phyloP scores from a whole-genome alignment of 441 rosid genomes.

The Lepidium campestre region DNA sequence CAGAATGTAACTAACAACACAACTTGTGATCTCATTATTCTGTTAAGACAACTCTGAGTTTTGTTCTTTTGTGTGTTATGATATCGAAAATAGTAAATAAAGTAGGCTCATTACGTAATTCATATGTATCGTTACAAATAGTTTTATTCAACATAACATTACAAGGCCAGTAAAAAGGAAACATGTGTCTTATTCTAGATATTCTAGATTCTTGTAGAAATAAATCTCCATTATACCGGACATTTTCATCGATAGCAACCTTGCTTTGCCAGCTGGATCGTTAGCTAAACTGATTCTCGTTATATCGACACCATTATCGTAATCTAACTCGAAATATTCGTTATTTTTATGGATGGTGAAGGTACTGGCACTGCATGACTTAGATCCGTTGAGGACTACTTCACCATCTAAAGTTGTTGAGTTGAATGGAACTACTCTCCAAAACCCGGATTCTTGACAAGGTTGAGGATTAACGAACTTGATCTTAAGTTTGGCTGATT shows the following conservation, averaged over 20 bases:
- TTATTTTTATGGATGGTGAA: constrained; percentile 4
- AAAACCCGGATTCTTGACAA: neutral
- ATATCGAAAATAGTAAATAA: neutral
- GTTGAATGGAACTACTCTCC: neutral
- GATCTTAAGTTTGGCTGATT: constrained; percentile 8
- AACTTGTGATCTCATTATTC: neutral
- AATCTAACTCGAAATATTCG: constrained; percentile 7
- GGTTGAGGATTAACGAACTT: neutral
- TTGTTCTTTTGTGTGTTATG: neutral
- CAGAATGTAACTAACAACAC: constrained; percentile 1
- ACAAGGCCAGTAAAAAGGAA: neutral
- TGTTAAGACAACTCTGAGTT: neutral
- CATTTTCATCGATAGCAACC: neutral
- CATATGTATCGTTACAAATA: neutral
- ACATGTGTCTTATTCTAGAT: neutral
- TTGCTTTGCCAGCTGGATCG: neutral
- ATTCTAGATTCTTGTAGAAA: neutral
- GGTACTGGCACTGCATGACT: neutral
- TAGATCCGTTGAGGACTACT: constrained; percentile 2
- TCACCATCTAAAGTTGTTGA: neutral
- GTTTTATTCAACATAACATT: neutral
- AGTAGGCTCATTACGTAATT: neutral
- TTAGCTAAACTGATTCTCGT: constrained; percentile 4
- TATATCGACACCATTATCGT: neutral
- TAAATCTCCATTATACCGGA: constrained; percentile 15